These are phyloP conservation scores for Kurtzmaniella quercitrusa DNA, from an alignment of 1,139 yeast species.

Conservation along the genomic window DNA sequence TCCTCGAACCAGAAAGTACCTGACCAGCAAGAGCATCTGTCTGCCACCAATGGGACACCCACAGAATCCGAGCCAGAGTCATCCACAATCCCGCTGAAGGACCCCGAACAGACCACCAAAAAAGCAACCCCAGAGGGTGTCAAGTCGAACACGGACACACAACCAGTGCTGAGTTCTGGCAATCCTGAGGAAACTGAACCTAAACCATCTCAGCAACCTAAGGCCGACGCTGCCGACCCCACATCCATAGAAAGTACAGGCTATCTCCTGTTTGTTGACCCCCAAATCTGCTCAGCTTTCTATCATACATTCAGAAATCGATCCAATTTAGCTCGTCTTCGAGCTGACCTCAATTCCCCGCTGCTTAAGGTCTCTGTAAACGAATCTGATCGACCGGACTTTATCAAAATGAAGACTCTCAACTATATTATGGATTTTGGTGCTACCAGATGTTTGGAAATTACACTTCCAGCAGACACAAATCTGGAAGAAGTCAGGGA, in stretches of 20 bases:
- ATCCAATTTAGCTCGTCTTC: conserved; percentile 23
- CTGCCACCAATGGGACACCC: too few species aligned
- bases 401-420: conserved; percentile 38
- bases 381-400: conserved; percentile 30
- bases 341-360: conserved; percentile 23
- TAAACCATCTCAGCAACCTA: not conserved
- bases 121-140: too few species aligned
- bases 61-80: too few species aligned
- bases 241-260: conserved; percentile 16
- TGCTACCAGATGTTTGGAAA: conserved; percentile 34
- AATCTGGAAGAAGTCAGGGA: conserved; percentile 12
- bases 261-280: conserved; percentile 37
- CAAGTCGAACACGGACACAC: too few species aligned
- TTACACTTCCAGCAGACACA: conserved; percentile 15
- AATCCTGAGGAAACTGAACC: not conserved
- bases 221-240: not conserved
- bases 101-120: too few species aligned
- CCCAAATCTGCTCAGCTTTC: conserved; percentile 31
- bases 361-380: conserved; percentile 29
- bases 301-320: conserved; percentile 31
- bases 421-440: conserved; percentile 37
- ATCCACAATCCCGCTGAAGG: too few species aligned
- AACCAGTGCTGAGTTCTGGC: too few species aligned
- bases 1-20: too few species aligned
- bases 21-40: too few species aligned